Percentiles rank a stretch among this genome's conserved stretches.
Conservation (phyloP, 441 rosid species). For the Gossypium schwendimanii region DNA sequence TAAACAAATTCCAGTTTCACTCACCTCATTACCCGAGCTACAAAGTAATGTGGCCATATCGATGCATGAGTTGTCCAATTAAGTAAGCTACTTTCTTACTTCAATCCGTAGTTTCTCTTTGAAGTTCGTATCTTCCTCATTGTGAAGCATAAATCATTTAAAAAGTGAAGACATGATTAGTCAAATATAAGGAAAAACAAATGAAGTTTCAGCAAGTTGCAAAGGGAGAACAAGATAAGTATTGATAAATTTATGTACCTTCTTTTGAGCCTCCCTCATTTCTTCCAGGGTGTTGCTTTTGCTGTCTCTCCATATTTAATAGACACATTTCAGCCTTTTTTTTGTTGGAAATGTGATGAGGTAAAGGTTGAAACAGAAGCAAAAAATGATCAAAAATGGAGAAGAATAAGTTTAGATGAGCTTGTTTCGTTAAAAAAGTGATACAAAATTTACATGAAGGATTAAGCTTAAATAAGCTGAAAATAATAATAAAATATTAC, state of each 20-base stretch:
- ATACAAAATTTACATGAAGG: no score
- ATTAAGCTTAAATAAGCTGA: no score
- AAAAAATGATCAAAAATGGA: no score
- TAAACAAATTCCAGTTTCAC: conserved; percentile 11
- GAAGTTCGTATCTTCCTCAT: conserved; percentile 65
- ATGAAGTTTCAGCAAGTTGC: background rate
- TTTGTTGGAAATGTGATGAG: conserved; percentile 26
- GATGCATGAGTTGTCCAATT: conserved; percentile 42
- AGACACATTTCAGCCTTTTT: conserved; percentile 58
- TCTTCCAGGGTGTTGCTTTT: conserved; percentile 76
- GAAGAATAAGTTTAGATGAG: no score
- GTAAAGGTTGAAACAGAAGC: no score
- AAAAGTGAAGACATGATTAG: background rate
- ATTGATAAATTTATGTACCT: conserved; percentile 33
- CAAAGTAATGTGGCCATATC: conserved; percentile 71
- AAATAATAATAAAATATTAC: no score
- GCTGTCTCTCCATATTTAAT: conserved; percentile 75
- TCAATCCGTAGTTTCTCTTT: conserved; percentile 63
- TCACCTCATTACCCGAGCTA: conserved; percentile 63
- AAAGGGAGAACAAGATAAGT: background rate
- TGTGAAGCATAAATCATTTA: conserved; percentile 35
- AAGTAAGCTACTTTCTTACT: conserved; percentile 49
- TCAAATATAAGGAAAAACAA: background rate
- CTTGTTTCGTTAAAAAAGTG: no score
- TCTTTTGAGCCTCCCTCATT: conserved; percentile 77